Evolutionary conservation across 805 yeast genomes (phyloP).

Genomic region (Brettanomyces sp.): DNA sequence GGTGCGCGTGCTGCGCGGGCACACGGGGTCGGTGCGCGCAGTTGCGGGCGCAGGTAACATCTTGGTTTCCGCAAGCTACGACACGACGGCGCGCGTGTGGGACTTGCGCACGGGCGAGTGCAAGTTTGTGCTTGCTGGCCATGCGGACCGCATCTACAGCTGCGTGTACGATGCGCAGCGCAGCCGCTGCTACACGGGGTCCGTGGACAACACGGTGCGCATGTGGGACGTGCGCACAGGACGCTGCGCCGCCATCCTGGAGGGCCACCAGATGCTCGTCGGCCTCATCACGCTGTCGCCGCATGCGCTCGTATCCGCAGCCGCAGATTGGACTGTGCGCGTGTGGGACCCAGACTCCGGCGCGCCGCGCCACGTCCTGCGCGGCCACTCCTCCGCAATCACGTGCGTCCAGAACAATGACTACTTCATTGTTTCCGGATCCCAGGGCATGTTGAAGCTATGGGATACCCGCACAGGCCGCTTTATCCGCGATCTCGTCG

Average conservation of each 20-base stretch:
- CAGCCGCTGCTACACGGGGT: constrained; percentile 79
- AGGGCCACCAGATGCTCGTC: constrained; percentile 85
- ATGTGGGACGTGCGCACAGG: constrained; percentile 88
- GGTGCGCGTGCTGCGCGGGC: constrained; percentile 63
- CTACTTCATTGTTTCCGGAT: constrained; percentile 77
- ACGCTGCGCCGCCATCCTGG: constrained; percentile 54
- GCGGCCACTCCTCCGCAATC: constrained; percentile 80
- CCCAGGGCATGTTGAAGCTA: constrained; percentile 75
- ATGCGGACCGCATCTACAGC: constrained; percentile 81
- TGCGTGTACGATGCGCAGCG: constrained; percentile 72
- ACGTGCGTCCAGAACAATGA: constrained; percentile 91
- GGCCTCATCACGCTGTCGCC: constrained; percentile 76
- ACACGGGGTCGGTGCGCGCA: constrained; percentile 74
- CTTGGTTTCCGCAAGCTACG: constrained; percentile 85
- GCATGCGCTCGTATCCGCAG: constrained; percentile 79
- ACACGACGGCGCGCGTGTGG: constrained; percentile 88
- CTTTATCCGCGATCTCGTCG: constrained; percentile 61
- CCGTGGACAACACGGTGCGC: constrained; percentile 80
- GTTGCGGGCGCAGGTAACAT: constrained; percentile 79
- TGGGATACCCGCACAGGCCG: constrained; percentile 80
- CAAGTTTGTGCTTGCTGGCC: constrained; percentile 68
- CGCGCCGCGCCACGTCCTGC: constrained; percentile 53
- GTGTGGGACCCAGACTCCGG: constrained; percentile 88
- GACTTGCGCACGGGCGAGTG: constrained; percentile 69
- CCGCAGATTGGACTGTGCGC: constrained; percentile 87